Base-by-base conservation (phyloP, 2,329 filamentous ascomycete species). In the Monosporascus sp. region DNA sequence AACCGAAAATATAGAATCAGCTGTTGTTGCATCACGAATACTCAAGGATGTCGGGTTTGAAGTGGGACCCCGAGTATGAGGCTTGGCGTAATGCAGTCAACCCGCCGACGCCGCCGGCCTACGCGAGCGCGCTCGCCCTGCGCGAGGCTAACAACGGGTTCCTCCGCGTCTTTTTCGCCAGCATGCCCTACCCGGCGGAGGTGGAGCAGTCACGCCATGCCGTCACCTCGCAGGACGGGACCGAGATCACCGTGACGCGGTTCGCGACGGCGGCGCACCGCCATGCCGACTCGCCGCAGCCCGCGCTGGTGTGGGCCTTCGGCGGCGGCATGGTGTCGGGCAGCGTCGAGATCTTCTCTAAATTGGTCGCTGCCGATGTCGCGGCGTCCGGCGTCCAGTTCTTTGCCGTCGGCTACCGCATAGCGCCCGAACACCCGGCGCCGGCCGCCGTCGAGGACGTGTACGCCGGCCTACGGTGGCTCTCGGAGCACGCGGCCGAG, bases 381-480 rank as follows among this genome's bases (percentile, higher is more conserved):
- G 38, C 3, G 7, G 38, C 17, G 3, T 41, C 17, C 7, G 38
- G 38, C 3, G 38, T 41, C 3, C 38, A 41, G 38, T n/a, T 19
- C 38, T 41, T 41, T 11, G 38, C 38, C 58, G 73, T 81, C 11
- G 76, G 64, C n/a, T 82, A 81, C 59, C 73, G 78, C 5, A 71
- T 80, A 1, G 74, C 78, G 0, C 79, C 79, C 8, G 77, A 81
- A 61, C 61, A 73, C 56, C 65, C 73, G 5, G 80, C 77, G 53
- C 79, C 79, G n/a, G 71, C 71, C 16, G 69, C 68, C 31, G 70
- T 76, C 19, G 71, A 75, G n/a, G 79, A 82, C 64, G 73, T 73
- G 49, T 80, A 75, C 62, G 73, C 71, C 7, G 74, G 73, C 2
- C 59, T 80, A 36, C 64, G 71, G 53, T 71, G 75, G 59, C 64